A percentile compares a stretch with the other conserved stretches of the same genome.
Conservation (phyloP, 148 eudicot species). For the Camellia japonica region DNA sequence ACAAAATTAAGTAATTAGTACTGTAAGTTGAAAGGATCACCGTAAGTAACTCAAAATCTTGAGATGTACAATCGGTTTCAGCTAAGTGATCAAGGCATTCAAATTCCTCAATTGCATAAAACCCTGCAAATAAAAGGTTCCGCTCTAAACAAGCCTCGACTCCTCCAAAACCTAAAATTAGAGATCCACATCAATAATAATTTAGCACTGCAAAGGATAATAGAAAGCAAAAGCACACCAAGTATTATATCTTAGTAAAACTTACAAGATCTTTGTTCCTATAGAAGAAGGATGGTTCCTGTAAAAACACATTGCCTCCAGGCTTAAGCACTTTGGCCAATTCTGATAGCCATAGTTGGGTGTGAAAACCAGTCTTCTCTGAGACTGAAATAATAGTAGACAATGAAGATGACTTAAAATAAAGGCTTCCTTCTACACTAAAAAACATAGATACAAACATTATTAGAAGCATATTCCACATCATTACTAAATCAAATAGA, state of each 20-base stretch:
- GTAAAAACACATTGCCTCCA: neutral
- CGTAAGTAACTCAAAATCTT: conserved; percentile 6
- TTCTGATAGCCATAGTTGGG: conserved; percentile 2
- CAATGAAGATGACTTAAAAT: conserved; percentile 9
- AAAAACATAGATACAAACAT: neutral
- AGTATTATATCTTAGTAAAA: neutral
- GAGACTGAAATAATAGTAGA: conserved; percentile 1
- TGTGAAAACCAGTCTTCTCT: neutral
- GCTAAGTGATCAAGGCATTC: conserved; percentile 8
- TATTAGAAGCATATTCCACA: neutral
- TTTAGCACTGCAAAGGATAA: neutral
- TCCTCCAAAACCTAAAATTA: neutral
- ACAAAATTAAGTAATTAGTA: neutral
- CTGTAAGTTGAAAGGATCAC: neutral
- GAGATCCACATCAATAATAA: neutral
- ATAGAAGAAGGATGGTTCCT: neutral
- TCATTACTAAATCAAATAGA: neutral
- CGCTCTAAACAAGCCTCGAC: conserved; percentile 7
- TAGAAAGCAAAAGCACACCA: neutral
- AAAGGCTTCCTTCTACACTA: conserved; percentile 9
- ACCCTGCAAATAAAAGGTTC: neutral
- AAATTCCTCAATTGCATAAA: neutral
- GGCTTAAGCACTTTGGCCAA: conserved; percentile 10
- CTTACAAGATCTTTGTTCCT: neutral
- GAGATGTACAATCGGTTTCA: neutral